Evolutionary conservation across 2,329 filamentous ascomycete genomes (phyloP), one percentile per base, ranked within the genome.

Genomic region (Cucurbitaria berberidis): DNA sequence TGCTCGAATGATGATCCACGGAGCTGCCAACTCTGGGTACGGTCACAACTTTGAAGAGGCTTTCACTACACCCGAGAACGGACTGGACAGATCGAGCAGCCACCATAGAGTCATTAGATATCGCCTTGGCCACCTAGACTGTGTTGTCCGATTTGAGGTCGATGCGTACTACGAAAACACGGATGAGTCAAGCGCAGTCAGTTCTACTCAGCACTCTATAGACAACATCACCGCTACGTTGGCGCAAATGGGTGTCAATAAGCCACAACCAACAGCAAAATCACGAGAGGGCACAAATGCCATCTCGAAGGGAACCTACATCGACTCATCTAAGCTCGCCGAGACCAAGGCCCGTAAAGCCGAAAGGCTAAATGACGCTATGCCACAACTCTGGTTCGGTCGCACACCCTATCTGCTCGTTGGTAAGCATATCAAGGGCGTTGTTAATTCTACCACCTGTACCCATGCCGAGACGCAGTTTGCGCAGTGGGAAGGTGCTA

Each of bases 11-110:
- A 59, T 63, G 45, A 54, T 63, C 13, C 43, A 59, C 19, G 57
- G 60, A 15, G 5, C 38, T 18, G 43, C 44, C 2, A 48, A 61
- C 21, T 45, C 59, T 9, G 69, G 68, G 13, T 76, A 66, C 43
- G 73, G 72, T 2, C 64, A 69, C 45, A 63, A 39, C 19, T 74
- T 76, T 42, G 72, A 74, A 47, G 48, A 60, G 13, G 45, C 45
- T 0, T 69, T 72, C 44, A 72, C 69, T 0, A 60, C 44, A 15
- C 54, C 56, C 6, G 46, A 63, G 7, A 16, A 47, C 7, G 60
- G 50, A 3, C 41, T 71, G 16, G 45, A 63, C 11, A 51, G 57
- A 3, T 60, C 61, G 3, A 50, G 48, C 16, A 54, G 60, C 19
- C 62, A 67, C 36, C 59, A 64, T 26, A 53, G 65, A 9, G 56